phyloP scores from a whole-genome alignment of 2,329 filamentous ascomycete species.

The Coccinonectria pachysandricola region DNA sequence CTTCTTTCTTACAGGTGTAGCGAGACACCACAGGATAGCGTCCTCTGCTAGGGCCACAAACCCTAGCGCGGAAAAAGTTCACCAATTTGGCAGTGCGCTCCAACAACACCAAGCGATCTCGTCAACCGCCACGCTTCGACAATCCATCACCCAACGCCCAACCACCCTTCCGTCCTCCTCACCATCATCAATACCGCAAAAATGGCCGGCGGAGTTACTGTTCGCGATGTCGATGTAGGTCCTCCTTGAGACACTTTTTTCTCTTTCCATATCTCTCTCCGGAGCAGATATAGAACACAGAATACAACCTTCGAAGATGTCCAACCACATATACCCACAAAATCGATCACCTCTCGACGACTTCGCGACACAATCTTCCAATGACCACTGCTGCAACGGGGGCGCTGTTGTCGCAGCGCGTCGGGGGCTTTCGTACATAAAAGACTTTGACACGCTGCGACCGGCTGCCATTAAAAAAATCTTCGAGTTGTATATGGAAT shows the following conservation, averaged over 20 bases:
- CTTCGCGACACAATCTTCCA: slow-evolving; percentile 20
- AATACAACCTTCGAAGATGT: slow-evolving; percentile 5
- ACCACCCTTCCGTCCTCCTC: slow-evolving; percentile 17
- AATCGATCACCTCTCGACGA: slow-evolving; percentile 14
- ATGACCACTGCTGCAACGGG: slow-evolving; percentile 10
- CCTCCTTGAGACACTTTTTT: no score
- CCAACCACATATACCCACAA: slow-evolving; percentile 1
- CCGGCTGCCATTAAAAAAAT: slow-evolving; percentile 4
- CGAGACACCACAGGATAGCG: no score
- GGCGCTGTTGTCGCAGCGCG: slow-evolving; percentile 12
- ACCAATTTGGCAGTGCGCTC: slow-evolving; percentile 11
- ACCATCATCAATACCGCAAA: slow-evolving; percentile 44
- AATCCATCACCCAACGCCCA: slow-evolving; percentile 24
- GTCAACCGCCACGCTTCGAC: slow-evolving; percentile 19
- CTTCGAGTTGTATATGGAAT: no score
- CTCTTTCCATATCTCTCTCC: no score
- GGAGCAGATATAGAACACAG: slow-evolving; percentile 8
- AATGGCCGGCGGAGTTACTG: slow-evolving; percentile 70
- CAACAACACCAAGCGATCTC: slow-evolving; percentile 11
- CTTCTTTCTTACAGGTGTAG: no score
- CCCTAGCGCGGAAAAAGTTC: slow-evolving; percentile 22
- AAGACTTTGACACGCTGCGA: no score
- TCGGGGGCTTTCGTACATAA: no score
- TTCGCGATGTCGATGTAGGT: slow-evolving; percentile 81
- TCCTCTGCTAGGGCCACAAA: slow-evolving; percentile 23